These are phyloP conservation scores for Sphaceloma murrayae DNA, from an alignment of 2,329 filamentous ascomycete species.

Conservation along the genomic window DNA sequence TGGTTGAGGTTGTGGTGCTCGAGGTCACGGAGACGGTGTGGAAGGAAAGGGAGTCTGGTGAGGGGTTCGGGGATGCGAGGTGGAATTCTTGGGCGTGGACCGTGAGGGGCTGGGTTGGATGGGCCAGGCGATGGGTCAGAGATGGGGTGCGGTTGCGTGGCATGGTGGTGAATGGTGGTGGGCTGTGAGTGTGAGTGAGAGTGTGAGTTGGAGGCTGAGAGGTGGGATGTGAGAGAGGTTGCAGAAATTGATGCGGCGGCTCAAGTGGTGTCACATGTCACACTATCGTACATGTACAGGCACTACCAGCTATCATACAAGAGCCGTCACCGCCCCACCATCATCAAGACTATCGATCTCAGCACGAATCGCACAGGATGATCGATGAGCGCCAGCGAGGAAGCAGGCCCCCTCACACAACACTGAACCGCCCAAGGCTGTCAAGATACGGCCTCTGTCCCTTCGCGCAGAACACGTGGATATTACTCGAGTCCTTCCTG, in stretches of 20 bases:
- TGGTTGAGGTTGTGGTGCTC: constrained; percentile 11
- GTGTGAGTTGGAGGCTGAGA: not conserved
- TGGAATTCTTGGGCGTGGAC: constrained; percentile 9
- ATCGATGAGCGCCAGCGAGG: too few relatives aligned
- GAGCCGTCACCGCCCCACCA: too few relatives aligned
- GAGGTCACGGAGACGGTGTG: constrained; percentile 3
- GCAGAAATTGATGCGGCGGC: too few relatives aligned
- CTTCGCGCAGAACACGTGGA: not conserved
- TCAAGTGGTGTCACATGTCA: too few relatives aligned
- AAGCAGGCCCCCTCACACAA: too few relatives aligned
- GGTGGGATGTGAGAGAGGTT: not conserved
- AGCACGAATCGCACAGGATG: too few relatives aligned
- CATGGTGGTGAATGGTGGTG: not conserved
- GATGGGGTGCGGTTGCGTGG: not conserved
- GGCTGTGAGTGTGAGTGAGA: not conserved
- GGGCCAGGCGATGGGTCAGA: constrained; percentile 1
- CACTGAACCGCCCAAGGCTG: not conserved
- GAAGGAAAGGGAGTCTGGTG: constrained; percentile 4
- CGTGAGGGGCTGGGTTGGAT: not conserved
- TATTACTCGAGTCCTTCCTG: not conserved
- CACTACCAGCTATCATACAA: too few relatives aligned
- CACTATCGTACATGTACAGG: too few relatives aligned
- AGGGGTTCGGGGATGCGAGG: not conserved
- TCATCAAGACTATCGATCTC: too few relatives aligned
- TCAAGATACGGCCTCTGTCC: not conserved